Base-by-base conservation (phyloP, 139 green algal species). In the Diplosphaera chodatii region DNA sequence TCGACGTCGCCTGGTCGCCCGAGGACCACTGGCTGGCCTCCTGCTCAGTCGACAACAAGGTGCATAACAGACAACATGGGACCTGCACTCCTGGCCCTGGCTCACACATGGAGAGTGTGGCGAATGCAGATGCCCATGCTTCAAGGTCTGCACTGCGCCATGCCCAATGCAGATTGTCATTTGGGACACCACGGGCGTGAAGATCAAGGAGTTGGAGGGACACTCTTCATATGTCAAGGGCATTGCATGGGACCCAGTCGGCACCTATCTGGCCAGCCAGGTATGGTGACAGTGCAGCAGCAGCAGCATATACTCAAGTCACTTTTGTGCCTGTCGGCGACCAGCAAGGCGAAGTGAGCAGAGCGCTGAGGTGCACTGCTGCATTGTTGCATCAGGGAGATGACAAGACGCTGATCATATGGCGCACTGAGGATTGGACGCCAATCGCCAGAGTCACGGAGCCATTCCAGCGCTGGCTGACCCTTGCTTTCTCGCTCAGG, bases 201-300 rank as follows among this genome's bases (percentile, higher is more conserved):
- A n/a, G 5, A 28, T 90, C 31, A 64, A 41, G 23, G 69, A 69
- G 8, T 77, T 94, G 13, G 31, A 75, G 32, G 80, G 72, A 6
- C 92, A 97, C 78, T 74, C 67, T n/a, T 87, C 76, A 56, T 91
- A 91, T 56, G 92, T 98, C 34, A 98, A 99, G 74, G 95, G 95
- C 30, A 81, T 99, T 18, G 89, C 91, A 2, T 99, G 94, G 93
- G 95, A 99, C 84, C 95, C 95, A 0, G 83, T 98, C 20, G 88
- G 89, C 40, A 84, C 74, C 3, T 98, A 93, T 80, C 74, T 98
- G 28, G 93, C 90, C 30, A 90, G 79, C 20, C 85, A 93, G 74
- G 30, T n/a, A n/a, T n/a, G n/a, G n/a, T n/a, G n/a, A n/a, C n/a
- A n/a, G n/a, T n/a, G n/a, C n/a, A n/a, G n/a, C n/a, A n/a, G n/a